A percentile compares a stretch with the other conserved stretches of the same genome.
Conservation (phyloP, 1,139 yeast genomes). For the Protomyces inouyei region DNA sequence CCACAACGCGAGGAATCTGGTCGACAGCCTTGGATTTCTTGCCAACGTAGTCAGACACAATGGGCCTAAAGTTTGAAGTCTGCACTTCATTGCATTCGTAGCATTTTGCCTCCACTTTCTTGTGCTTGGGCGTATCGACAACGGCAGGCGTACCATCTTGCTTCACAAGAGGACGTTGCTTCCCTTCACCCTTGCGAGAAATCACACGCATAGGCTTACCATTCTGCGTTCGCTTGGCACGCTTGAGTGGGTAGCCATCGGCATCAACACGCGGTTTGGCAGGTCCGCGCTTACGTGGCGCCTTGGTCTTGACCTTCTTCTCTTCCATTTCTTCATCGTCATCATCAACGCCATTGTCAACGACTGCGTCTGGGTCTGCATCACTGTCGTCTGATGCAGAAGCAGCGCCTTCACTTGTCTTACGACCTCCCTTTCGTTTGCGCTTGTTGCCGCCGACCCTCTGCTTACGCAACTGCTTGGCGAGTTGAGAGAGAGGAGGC, state of each 20-base stretch:
- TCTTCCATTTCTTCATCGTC: neutral
- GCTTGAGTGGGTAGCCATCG: neutral
- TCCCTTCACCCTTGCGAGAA: neutral
- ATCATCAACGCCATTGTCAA: neutral
- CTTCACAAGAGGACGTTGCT: neutral
- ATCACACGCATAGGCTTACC: neutral
- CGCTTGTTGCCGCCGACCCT: neutral
- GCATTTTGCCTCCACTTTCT: conserved; percentile 12
- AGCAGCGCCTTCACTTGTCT: neutral
- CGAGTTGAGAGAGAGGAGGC: neutral
- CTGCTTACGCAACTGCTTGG: neutral
- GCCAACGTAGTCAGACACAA: conserved; percentile 23
- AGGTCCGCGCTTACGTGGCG: neutral
- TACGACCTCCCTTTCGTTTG: neutral
- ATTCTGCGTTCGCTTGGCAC: neutral
- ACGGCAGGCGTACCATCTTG: neutral
- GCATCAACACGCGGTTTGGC: neutral
- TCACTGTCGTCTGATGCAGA: neutral
- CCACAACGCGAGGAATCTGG: conserved; percentile 9
- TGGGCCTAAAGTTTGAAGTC: conserved; percentile 24
- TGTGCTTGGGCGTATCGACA: conserved; percentile 8
- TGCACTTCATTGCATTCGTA: conserved; percentile 17
- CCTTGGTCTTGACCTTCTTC: neutral
- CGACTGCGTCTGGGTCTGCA: neutral
- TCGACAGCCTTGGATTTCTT: conserved; percentile 22